Percentiles rank a stretch among this genome's conserved stretches.
These are phyloP conservation scores for Ramaria sp. DNA, from an alignment of 768 basidiomycete genomes.

Conservation along the genomic window DNA sequence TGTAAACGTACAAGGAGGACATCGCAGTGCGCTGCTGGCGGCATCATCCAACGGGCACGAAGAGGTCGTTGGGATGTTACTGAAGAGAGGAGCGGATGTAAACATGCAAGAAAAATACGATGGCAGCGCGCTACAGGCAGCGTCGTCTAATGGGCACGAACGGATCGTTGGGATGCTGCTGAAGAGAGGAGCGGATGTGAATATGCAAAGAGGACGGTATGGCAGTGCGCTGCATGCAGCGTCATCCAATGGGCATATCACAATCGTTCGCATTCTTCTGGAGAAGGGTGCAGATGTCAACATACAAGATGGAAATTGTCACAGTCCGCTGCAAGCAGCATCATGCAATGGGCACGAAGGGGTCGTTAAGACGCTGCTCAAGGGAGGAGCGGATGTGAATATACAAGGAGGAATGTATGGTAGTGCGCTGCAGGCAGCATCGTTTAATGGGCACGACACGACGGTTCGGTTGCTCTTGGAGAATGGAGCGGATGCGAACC, in stretches of 20 bases:
- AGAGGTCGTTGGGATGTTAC: conserved; percentile 3
- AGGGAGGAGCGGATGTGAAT: too few relatives aligned
- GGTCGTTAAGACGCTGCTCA: conserved; percentile 5
- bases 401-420: too few relatives aligned
- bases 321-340: conserved; percentile 4
- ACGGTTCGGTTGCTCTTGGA: too few relatives aligned
- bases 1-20: conserved; percentile 7
- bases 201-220: conserved; percentile 2
- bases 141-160: background rate
- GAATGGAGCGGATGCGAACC: too few relatives aligned
- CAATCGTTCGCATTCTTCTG: conserved; percentile 3
- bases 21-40: background rate
- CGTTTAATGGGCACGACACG: too few relatives aligned
- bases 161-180: conserved; percentile 6
- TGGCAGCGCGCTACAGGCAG: conserved; percentile 8
- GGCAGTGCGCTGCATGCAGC: background rate
- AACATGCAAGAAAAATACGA: conserved; percentile 4
- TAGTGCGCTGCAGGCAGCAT: too few relatives aligned
- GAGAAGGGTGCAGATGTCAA: conserved; percentile 6
- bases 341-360: background rate
- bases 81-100: conserved; percentile 5
- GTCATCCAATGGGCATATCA: too few relatives aligned
- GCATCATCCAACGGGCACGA: too few relatives aligned
- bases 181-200: conserved; percentile 10
- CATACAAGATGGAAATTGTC: conserved; percentile 4